Evolutionary conservation across 495 filamentous ascomycete genomes (phyloP), one percentile per base, ranked within the genome.

Genomic region (Penicillium bovifimosum): DNA sequence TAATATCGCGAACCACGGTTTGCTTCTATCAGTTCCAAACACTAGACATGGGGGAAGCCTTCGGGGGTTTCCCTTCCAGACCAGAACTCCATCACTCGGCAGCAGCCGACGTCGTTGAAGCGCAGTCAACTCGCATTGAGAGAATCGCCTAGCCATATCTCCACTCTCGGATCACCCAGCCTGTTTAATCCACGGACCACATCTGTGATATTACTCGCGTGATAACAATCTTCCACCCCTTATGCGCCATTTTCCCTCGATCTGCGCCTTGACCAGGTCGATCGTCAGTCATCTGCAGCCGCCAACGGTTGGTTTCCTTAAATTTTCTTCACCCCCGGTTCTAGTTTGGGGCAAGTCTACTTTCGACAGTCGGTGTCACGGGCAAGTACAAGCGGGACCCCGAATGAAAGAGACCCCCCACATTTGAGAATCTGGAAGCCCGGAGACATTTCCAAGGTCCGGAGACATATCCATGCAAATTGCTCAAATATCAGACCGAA

Each of bases 231-330:
- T 31, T 27, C 34, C 33, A 24, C 20, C 11, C 33, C 14, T 14
- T 34, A 38, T 42, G 33, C 35, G 29, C 18, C 28, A 41, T 47
- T 41, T 40, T 27, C 43, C 38, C 46, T 53, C 51, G 53, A 59
- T 56, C 53, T 59, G 49, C 47, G 47, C 41, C 38, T 39, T 51
- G 56, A 55, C 54, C 56, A 60, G 27, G 43, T 20, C 17, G 43
- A 52, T 60, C 50, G 54, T 56, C 57, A 50, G 54, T 60, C 53
- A 56, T 52, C 57, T 60, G 53, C 57, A 60, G 49, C 47, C 47
- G 42, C 53, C 48, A 55, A 58, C 55, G 51, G 55, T 42, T n/a
- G 51, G 55, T 58, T 51, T 49, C 7, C 27, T 43, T 42, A 34
- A 36, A 39, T 56, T 51, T 44, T 49, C 44, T 36, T 54, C 38